phyloP scores from a whole-genome alignment of 2,329 filamentous ascomycete species.

The Cercospora zeina region DNA sequence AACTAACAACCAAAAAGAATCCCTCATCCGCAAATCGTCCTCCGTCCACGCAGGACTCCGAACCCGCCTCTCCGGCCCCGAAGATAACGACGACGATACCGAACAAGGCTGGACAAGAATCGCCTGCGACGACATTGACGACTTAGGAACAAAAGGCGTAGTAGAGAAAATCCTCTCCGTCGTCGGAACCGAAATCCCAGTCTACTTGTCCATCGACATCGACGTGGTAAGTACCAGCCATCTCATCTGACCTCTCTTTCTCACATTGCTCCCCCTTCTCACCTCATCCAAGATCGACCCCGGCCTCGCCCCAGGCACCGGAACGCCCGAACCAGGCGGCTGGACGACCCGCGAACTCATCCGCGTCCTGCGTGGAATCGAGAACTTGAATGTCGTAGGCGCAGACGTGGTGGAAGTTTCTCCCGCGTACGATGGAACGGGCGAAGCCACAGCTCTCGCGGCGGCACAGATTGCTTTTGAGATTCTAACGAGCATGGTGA shows the following conservation, averaged over 20 bases:
- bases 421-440: constrained; percentile 77
- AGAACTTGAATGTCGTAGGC: constrained; percentile 77
- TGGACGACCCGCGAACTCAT: constrained; percentile 91
- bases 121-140: constrained; percentile 83
- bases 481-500: constrained; percentile 75
- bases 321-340: constrained; percentile 85
- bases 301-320: constrained; percentile 63
- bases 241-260: not conserved
- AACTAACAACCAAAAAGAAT: constrained; percentile 61
- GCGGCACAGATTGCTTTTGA: constrained; percentile 84
- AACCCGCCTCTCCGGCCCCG: constrained; percentile 68
- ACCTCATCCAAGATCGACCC: constrained; percentile 59
- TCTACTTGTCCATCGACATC: constrained; percentile 80
- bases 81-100: constrained; percentile 70
- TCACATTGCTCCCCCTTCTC: too few species aligned
- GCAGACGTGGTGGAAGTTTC: constrained; percentile 89
- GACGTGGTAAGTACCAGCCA: constrained; percentile 55
- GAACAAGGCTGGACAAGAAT: constrained; percentile 78
- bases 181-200: constrained; percentile 72
- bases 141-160: constrained; percentile 70
- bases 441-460: constrained; percentile 78
- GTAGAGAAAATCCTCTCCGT: constrained; percentile 68
- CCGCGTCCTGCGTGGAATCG: constrained; percentile 75
- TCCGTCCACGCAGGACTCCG: constrained; percentile 82
- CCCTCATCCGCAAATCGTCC: constrained; percentile 70